Base-by-base conservation (phyloP, 768 basidiomycete species). In the Suillus subaureus region DNA sequence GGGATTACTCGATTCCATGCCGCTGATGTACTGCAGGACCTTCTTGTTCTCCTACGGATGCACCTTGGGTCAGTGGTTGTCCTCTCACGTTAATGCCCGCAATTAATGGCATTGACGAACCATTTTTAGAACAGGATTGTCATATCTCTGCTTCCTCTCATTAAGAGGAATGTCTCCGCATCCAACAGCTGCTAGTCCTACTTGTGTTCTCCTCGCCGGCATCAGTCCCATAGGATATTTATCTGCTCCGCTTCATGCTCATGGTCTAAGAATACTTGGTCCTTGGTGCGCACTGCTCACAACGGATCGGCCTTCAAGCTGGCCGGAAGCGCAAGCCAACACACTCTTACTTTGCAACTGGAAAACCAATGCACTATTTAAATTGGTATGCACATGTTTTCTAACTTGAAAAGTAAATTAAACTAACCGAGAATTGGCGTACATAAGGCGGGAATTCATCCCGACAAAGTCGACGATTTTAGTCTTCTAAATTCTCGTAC, bases 131-230 rank as follows among this genome's bases (percentile, higher is more conserved):
- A 33, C 31, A 11, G 54, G 31, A 21, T 12, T 35, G 1, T n/a
- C 31, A 33, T 33, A 55, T 33, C 31, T 55, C 21, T 33, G 54
- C 54, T 55, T 55, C 31, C 31, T 55, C 54, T 55, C 54, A n/a
- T 55, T 55, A 21, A 33, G 31, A 55, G 31, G 31, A 12, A 55
- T 55, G 54, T 55, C 31, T 33, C 31, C 21, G 33, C 54, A 55
- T 55, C 21, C 54, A 55, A 12, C 11, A 55, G 54, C 54, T 13
- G 31, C 54, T 13, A n/a, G 31, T 55, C 21, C 31, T 12, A 33
- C 31, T 0, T 5, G 21, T 13, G 3, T 33, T 21, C 18, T 55
- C 31, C 11, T 33, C 33, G 13, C 54, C 31, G 21, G 54, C 21
- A 33, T 55, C 12, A 33, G 31, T 33, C 12, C 33, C 6, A 13